phyloP scores from a whole-genome alignment of 2,329 filamentous ascomycete genomes.

The Colletotrichum somersetense region DNA sequence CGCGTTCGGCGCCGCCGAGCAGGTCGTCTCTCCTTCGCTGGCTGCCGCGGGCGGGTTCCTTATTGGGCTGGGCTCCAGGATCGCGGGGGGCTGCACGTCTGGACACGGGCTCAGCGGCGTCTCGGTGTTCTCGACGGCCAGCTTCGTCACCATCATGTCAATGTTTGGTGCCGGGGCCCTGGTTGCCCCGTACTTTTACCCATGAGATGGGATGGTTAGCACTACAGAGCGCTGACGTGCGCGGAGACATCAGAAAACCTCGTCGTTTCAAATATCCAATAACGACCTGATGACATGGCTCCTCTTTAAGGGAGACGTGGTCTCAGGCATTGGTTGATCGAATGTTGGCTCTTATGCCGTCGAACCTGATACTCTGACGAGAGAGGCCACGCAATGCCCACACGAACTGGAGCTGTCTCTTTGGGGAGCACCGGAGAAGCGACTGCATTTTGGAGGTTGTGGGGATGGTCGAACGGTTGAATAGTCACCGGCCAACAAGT shows the following conservation, averaged over 20 bases:
- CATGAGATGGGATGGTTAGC: constrained; percentile 6
- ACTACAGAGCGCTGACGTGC: neutral
- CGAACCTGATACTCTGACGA: neutral
- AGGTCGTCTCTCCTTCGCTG: constrained; percentile 51
- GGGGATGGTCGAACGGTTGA: neutral
- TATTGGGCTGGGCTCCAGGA: constrained; percentile 70
- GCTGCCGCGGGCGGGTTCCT: constrained; percentile 67
- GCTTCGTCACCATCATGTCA: constrained; percentile 70
- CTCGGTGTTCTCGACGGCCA: constrained; percentile 71
- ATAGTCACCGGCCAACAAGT: neutral
- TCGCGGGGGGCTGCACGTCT: constrained; percentile 76
- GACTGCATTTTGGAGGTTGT: neutral
- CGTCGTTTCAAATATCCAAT: neutral
- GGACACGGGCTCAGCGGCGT: constrained; percentile 78
- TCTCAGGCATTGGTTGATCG: neutral
- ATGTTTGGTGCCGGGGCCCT: constrained; percentile 66
- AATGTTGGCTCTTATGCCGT: neutral
- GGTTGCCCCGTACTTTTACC: constrained; percentile 44
- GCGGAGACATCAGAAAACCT: neutral
- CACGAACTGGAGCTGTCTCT: neutral
- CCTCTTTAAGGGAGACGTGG: no score
- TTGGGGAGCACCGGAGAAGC: neutral
- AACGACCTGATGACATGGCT: neutral
- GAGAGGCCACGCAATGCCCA: neutral
- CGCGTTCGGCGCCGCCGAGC: constrained; percentile 44